Percentiles rank a stretch among this genome's conserved stretches.
Conservation (phyloP, 1,139 yeast genomes). For the Kluyveromyces sp. region DNA sequence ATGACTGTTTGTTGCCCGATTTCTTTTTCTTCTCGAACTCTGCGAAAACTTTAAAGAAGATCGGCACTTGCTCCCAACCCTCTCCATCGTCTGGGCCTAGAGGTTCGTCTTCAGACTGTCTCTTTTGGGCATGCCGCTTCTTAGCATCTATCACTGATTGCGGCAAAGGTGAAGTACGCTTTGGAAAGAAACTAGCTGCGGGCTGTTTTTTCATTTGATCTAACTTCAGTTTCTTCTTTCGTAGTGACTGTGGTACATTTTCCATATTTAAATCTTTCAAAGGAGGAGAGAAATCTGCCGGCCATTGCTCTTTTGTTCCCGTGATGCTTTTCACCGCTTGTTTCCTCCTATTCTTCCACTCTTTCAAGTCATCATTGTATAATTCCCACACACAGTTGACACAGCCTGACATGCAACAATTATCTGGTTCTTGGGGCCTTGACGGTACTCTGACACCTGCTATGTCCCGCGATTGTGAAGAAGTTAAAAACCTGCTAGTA, state of each 20-base stretch:
- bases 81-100: conserved; percentile 38
- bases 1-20: conserved; percentile 27
- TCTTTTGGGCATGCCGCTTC: conserved; percentile 15
- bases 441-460: conserved; percentile 76
- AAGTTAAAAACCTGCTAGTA: conserved; percentile 42
- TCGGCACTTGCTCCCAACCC: conserved; percentile 66
- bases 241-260: conserved; percentile 37
- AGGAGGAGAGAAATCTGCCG: conserved; percentile 72
- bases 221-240: conserved; percentile 21
- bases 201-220: conserved; percentile 23
- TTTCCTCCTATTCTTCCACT: conserved; percentile 60
- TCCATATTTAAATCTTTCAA: conserved; percentile 35
- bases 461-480: conserved; percentile 40
- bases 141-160: conserved; percentile 30
- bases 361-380: conserved; percentile 77
- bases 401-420: conserved; percentile 97
- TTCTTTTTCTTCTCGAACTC: conserved; percentile 68
- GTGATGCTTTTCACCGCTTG: conserved; percentile 54
- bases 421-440: conserved; percentile 82
- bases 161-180: conserved; percentile 29
- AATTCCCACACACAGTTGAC: conserved; percentile 95
- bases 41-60: conserved; percentile 73
- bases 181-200: conserved; percentile 30
- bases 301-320: conserved; percentile 63
- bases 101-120: conserved; percentile 21